Percentiles rank a stretch among this genome's conserved stretches.
Conservation (phyloP, 2,329 filamentous ascomycete species). For the Scortechinia acanthostroma region DNA sequence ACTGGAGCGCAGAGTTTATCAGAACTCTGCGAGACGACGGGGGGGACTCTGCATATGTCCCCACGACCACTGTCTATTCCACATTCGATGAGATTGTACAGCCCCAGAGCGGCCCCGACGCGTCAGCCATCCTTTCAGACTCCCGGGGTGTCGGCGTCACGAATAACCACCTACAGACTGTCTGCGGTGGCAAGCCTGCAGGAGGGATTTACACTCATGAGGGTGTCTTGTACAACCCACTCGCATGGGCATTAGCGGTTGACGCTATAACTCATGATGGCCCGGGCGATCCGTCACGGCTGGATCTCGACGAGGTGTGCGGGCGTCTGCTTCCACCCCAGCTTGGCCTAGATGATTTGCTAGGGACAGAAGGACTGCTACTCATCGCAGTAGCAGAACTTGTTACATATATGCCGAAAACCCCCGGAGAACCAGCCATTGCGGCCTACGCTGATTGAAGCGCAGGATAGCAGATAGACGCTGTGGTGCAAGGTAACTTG, state of each 20-base stretch:
- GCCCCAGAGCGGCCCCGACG: slow-evolving; percentile 33
- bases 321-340: background rate
- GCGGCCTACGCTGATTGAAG: too few species aligned
- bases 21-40: slow-evolving; percentile 26
- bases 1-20: slow-evolving; percentile 32
- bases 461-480: too few species aligned
- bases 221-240: slow-evolving; percentile 36
- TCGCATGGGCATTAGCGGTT: slow-evolving; percentile 30
- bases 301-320: background rate
- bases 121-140: slow-evolving; percentile 35
- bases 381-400: background rate
- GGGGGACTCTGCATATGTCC: slow-evolving; percentile 43
- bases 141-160: slow-evolving; percentile 31
- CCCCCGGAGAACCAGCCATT: background rate
- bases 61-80: slow-evolving; percentile 43
- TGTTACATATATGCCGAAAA: background rate
- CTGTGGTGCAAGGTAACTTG: too few species aligned
- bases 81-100: slow-evolving; percentile 40
- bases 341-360: background rate
- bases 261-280: slow-evolving; percentile 35
- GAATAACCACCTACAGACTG: slow-evolving; percentile 37
- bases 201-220: slow-evolving; percentile 40
- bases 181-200: slow-evolving; percentile 28
- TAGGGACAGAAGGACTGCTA: background rate
- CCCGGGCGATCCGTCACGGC: background rate